Evolutionary conservation across 306 rosid species (phyloP).

Genomic region (Spatholobus suberectus): DNA sequence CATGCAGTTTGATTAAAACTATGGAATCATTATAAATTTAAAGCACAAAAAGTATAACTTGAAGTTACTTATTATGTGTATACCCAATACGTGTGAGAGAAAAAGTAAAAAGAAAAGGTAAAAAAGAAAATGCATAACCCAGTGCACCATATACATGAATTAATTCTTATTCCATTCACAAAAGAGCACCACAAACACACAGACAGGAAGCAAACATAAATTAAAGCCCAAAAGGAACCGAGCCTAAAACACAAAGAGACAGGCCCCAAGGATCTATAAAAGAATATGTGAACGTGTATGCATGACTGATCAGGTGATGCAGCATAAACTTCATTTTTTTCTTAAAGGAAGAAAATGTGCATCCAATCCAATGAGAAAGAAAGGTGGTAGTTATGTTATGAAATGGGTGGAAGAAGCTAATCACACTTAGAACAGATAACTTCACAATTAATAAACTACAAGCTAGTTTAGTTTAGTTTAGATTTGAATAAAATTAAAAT

Average conservation of each 20-base stretch:
- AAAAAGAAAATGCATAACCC: background rate
- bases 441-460: no score
- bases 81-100: background rate
- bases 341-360: background rate
- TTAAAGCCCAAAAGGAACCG: background rate
- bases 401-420: no score
- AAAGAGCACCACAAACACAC: background rate
- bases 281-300: background rate
- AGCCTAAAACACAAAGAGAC: background rate
- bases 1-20: background rate
- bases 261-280: background rate
- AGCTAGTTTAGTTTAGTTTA: no score
- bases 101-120: background rate
- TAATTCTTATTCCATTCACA: background rate
- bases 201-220: background rate
- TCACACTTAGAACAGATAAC: no score
- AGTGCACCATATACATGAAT: background rate
- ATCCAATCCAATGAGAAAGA: background rate
- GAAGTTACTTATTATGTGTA: background rate
- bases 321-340: background rate
- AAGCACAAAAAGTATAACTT: background rate
- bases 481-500: no score
- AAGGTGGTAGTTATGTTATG: background rate
- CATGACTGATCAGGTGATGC: no score
- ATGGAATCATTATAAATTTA: background rate